phyloP scores from a whole-genome alignment of 345 rosid species.

The Chamaenerion angustifolium region DNA sequence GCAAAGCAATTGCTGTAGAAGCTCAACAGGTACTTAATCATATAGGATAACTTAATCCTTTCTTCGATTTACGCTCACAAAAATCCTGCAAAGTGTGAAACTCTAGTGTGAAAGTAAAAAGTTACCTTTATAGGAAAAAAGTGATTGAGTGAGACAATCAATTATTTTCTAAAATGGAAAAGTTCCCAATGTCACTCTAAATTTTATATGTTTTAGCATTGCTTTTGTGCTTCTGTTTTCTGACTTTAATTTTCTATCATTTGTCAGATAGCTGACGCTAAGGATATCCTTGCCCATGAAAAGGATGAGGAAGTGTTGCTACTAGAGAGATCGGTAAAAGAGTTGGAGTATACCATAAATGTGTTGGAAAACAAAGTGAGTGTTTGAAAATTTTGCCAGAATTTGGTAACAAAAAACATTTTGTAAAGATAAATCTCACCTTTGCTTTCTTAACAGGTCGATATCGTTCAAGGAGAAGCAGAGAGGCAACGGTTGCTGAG shows the following conservation, averaged over 20 bases:
- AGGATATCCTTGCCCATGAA: conserved; percentile 51
- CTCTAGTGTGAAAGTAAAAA: too few species aligned
- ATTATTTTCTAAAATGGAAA: too few species aligned
- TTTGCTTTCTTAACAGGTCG: conserved; percentile 37
- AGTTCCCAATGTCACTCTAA: too few species aligned
- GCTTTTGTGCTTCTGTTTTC: too few species aligned
- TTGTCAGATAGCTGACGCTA: conserved; percentile 60
- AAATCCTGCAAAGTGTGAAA: too few species aligned
- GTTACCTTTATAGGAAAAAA: too few species aligned
- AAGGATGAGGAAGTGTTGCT: conserved; percentile 80
- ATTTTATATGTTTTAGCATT: too few species aligned
- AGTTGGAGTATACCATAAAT: conserved; percentile 69
- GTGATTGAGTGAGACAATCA: too few species aligned
- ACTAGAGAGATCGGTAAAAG: conserved; percentile 81
- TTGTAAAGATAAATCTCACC: too few species aligned
- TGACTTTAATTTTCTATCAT: too few species aligned
- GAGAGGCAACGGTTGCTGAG: conserved; percentile 76
- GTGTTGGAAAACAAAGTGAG: conserved; percentile 78
- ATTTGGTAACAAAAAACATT: too few species aligned
- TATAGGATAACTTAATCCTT: conserved; percentile 2
- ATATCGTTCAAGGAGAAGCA: conserved; percentile 79
- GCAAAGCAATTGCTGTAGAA: conserved; percentile 51
- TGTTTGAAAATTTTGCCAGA: background rate
- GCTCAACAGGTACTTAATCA: conserved; percentile 48
- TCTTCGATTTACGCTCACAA: background rate